Evolutionary conservation across 768 basidiomycete species (phyloP).

Genomic region (Termitomyces sp.): DNA sequence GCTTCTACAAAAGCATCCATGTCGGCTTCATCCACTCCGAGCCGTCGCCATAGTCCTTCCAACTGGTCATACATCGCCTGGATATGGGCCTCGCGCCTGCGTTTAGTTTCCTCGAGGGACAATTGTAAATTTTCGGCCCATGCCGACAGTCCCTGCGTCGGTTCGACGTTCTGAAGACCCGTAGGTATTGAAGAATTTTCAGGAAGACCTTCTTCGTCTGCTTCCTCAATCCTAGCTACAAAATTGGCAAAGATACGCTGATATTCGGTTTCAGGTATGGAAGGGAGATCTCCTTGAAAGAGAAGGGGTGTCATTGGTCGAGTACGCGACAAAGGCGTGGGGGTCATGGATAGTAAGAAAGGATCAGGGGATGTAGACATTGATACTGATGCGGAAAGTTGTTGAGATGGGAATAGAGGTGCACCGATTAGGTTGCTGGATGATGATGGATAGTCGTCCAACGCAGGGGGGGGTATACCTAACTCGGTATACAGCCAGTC

Average conservation of each 20-base stretch:
- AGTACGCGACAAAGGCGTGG: conserved; percentile 44
- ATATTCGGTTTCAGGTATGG: conserved; percentile 41
- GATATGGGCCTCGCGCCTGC: conserved; percentile 74
- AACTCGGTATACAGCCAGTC: conserved; percentile 84
- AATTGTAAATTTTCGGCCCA: conserved; percentile 62
- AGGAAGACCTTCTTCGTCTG: conserved; percentile 44
- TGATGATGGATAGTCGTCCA: conserved; percentile 40
- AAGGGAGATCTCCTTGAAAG: conserved; percentile 29
- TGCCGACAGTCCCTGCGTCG: conserved; percentile 66
- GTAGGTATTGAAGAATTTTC: conserved; percentile 34
- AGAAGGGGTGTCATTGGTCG: conserved; percentile 32
- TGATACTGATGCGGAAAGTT: conserved; percentile 31
- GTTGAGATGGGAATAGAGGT: conserved; percentile 26
- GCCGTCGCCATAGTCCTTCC: conserved; percentile 83
- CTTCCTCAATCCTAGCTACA: conserved; percentile 58
- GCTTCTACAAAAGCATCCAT: conserved; percentile 93
- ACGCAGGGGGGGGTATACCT: conserved; percentile 60
- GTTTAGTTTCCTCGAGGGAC: conserved; percentile 71
- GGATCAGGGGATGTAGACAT: conserved; percentile 40
- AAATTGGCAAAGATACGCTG: conserved; percentile 61
- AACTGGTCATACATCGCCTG: conserved; percentile 94
- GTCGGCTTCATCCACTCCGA: conserved; percentile 74
- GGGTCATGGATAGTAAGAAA: conserved; percentile 47
- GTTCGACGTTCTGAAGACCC: conserved; percentile 75
- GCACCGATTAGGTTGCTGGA: conserved; percentile 19